A percentile compares a stretch with the other conserved stretches of the same genome.
phyloP scores from a whole-genome alignment of 345 rosid genomes.

The Boechera divaricarpa region DNA sequence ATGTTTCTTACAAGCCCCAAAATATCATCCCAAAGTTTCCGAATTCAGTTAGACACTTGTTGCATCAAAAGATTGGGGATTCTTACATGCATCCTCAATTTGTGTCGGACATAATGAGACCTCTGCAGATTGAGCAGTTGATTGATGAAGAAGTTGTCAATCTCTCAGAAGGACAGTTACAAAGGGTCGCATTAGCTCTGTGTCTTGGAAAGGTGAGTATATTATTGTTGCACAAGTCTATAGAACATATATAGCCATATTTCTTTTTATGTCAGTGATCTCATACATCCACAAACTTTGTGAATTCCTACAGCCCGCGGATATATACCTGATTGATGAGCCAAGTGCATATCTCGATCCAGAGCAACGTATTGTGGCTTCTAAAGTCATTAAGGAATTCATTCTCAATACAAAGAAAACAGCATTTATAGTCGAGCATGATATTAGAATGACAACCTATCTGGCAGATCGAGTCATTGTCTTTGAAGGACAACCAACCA shows the following conservation, averaged over 20 bases:
- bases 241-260: neutral
- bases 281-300: slow-evolving; percentile 1
- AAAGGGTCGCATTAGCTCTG: slow-evolving; percentile 93
- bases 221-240: slow-evolving; percentile 1
- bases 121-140: slow-evolving; percentile 93
- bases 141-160: slow-evolving; percentile 96
- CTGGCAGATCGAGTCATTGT: slow-evolving; percentile 95
- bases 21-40: slow-evolving; percentile 92
- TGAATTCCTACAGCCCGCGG: slow-evolving; percentile 74
- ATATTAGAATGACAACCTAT: slow-evolving; percentile 95
- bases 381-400: slow-evolving; percentile 95
- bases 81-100: slow-evolving; percentile 94
- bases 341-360: slow-evolving; percentile 99
- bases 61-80: slow-evolving; percentile 90
- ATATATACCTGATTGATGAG: slow-evolving; percentile 95
- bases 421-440: slow-evolving; percentile 98
- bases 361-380: slow-evolving; percentile 98
- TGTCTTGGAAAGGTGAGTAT: slow-evolving; percentile 91
- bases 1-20: slow-evolving; percentile 98
- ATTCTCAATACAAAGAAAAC: slow-evolving; percentile 98
- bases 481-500: slow-evolving; percentile 85
- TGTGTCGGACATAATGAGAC: slow-evolving; percentile 97
- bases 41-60: slow-evolving; percentile 76
- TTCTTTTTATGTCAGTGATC: slow-evolving; percentile 21
- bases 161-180: slow-evolving; percentile 98